These are phyloP conservation scores for Cladochytrium replicatum DNA, from an alignment of 192 early-diverging fungal genomes.

Conservation along the genomic window DNA sequence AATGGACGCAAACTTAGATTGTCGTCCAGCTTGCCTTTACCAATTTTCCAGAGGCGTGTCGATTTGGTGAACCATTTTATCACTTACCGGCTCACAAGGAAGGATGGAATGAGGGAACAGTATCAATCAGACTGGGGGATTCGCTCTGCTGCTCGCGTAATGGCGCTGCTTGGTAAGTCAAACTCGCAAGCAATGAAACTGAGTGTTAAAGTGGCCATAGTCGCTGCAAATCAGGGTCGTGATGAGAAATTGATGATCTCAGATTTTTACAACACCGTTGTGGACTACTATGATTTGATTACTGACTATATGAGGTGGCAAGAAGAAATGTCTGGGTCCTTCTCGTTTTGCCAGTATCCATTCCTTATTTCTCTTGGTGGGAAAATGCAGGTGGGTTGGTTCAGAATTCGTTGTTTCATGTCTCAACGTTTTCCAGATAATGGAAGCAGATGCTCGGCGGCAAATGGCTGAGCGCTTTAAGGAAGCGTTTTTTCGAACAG, in stretches of 20 bases:
- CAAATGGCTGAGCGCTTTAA: slow-evolving; percentile 18
- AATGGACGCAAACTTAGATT: background rate
- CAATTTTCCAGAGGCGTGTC: slow-evolving; percentile 59
- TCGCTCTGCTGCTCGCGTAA: slow-evolving; percentile 70
- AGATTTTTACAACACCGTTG: slow-evolving; percentile 73
- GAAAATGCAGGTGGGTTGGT: slow-evolving; percentile 36
- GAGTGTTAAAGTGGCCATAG: slow-evolving; percentile 24
- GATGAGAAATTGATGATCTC: slow-evolving; percentile 49
- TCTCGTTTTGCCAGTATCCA: slow-evolving; percentile 49
- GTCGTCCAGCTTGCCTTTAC: slow-evolving; percentile 34
- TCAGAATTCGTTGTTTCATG: background rate
- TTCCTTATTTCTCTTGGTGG: slow-evolving; percentile 42
- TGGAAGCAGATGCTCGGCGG: slow-evolving; percentile 27
- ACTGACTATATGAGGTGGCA: slow-evolving; percentile 40
- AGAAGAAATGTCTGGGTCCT: slow-evolving; percentile 32
- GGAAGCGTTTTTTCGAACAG: slow-evolving; percentile 34
- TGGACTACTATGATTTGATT: slow-evolving; percentile 39
- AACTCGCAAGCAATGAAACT: no score
- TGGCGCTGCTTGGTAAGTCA: slow-evolving; percentile 72
- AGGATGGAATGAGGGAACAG: slow-evolving; percentile 30
- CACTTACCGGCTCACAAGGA: slow-evolving; percentile 64
- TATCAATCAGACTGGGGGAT: slow-evolving; percentile 85
- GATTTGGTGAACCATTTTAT: slow-evolving; percentile 80
- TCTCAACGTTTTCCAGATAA: slow-evolving; percentile 17
- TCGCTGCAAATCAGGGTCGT: slow-evolving; percentile 62